Evolutionary conservation across 1,284 basidiomycete species (phyloP).

Genomic region (Schizopora paradoxa): DNA sequence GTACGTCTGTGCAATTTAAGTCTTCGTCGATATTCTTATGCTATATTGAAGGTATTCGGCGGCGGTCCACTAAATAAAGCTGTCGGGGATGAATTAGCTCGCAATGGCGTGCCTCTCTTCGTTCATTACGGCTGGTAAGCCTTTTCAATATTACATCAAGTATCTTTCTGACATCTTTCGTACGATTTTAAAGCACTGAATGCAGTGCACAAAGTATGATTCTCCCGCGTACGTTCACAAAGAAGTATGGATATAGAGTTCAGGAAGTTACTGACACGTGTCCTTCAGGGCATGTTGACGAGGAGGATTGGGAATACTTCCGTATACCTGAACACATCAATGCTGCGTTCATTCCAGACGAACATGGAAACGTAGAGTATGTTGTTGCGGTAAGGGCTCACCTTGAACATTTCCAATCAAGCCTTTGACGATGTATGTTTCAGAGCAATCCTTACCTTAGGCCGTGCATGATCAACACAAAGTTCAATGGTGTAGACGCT

Average conservation of each 20-base stretch:
- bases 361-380: constrained; percentile 7
- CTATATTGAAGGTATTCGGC: constrained; percentile 24
- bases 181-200: not conserved
- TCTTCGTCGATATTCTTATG: not conserved
- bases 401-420: not conserved
- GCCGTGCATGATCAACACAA: constrained; percentile 24
- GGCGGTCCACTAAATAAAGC: constrained; percentile 27
- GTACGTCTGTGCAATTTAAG: not conserved
- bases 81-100: constrained; percentile 24
- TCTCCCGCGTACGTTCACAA: no score
- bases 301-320: constrained; percentile 14
- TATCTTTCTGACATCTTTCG: not conserved
- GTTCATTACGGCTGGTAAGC: constrained; percentile 10
- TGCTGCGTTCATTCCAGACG: constrained; percentile 2
- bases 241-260: no score
- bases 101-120: constrained; percentile 21
- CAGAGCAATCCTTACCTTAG: not conserved
- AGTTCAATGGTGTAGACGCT: constrained; percentile 25
- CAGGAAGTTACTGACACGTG: no score
- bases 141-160: not conserved
- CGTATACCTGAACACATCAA: not conserved
- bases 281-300: no score
- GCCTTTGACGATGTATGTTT: not conserved
- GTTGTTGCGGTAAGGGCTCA: constrained; percentile 6
- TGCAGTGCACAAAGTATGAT: constrained; percentile 9